A percentile compares a stretch with the other conserved stretches of the same genome.
These are phyloP conservation scores for Carpinus viminea DNA, from an alignment of 306 rosid genomes.

Conservation along the genomic window DNA sequence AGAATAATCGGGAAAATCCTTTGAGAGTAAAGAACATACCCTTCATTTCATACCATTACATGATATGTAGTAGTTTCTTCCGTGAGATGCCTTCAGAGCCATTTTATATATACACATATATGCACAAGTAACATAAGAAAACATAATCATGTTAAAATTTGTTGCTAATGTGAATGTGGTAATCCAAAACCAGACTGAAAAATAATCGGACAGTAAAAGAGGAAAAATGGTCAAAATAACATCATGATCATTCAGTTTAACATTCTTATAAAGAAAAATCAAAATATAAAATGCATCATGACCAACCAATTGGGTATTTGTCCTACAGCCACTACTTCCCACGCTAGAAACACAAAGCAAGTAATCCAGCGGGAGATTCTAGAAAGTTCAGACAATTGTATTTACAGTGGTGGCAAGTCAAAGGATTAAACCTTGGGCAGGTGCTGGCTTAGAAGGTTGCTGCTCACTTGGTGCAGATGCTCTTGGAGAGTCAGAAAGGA, in stretches of 20 bases:
- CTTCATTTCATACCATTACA: too few species aligned
- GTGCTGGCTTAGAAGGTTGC: constrained; percentile 61
- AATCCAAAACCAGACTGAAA: background rate
- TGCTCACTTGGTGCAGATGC: constrained; percentile 57
- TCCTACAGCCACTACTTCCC: constrained; percentile 37
- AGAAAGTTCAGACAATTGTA: constrained; percentile 36
- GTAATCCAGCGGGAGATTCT: constrained; percentile 31
- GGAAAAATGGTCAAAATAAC: constrained; percentile 3
- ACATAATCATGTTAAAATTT: background rate
- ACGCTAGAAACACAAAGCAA: constrained; percentile 30
- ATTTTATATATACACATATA: too few species aligned
- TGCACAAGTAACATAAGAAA: background rate
- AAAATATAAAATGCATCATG: constrained; percentile 29
- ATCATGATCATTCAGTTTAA: constrained; percentile 33
- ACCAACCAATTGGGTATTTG: constrained; percentile 25
- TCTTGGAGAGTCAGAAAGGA: constrained; percentile 67
- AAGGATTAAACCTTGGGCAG: constrained; percentile 87
- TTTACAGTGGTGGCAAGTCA: constrained; percentile 52
- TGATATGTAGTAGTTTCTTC: too few species aligned
- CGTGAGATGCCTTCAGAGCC: too few species aligned
- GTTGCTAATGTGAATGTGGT: background rate
- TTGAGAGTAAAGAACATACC: too few species aligned
- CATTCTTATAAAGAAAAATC: constrained; percentile 23
- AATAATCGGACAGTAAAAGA: background rate
- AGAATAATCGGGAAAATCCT: too few species aligned